Base-by-base conservation (phyloP, 805 yeast species). In the Sugiyamaella valdiviana region DNA sequence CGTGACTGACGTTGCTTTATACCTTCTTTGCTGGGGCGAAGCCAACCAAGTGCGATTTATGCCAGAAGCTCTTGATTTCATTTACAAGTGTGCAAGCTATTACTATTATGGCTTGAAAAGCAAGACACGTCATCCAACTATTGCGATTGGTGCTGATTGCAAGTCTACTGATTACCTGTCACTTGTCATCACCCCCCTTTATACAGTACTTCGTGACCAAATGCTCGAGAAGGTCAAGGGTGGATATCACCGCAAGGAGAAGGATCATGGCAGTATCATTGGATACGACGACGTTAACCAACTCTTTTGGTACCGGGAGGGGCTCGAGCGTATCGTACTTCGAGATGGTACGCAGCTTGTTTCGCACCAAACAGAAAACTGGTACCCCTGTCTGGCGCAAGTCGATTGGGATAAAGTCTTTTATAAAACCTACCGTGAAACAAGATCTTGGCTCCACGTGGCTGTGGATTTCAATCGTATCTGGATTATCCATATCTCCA, bases 361-460 rank as follows among this genome's bases (percentile, higher is more conserved):
- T 64, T 78, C 76, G 51, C 60, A 76, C 29, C 76, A 78, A 2
- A 70, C 79, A 0, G 62, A 68, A 17, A 79, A 81, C 48, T 70
- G 96, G 52, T 86, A 78, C 56, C 51, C 69, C 6, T 61, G 68
- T 35, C 66, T 88, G 26, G 71, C 73, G 48, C 71, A 76, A 17
- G 76, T 85, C 2, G 63, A 73, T 1, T 88, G 96, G 96, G 58
- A 68, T 2, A 75, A 73, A 49, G 82, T 79, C 0, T 82, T 87
- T 55, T 74, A 73, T 55, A 88, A 88, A 64, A 86, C 95, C 1
- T 88, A 80, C 62, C 63, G 83, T 63, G 99, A 93, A 74, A 79
- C 84, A 49, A 82, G 99, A 73, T 85, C 99, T 37, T 95, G 99
- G 99, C 80, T 93, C 69, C 99, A 93, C 72, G 68, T 91, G 70